Conservation (phyloP, 169 alveolate genomes). For the Cryptosporidium tyzzeri region DNA sequence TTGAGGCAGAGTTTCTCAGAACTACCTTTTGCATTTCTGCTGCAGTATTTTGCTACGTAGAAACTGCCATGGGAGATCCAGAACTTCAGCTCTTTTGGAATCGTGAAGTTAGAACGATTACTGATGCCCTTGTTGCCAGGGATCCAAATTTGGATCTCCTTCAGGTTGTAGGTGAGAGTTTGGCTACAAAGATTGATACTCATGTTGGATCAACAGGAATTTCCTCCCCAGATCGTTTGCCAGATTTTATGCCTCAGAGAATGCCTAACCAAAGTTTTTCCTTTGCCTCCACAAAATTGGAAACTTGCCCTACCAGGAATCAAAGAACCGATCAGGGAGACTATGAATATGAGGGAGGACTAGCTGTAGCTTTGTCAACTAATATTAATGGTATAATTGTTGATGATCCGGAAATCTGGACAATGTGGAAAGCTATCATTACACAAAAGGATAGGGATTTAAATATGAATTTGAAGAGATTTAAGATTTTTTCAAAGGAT, state of each 20-base stretch:
- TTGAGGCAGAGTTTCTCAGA: constrained; percentile 66
- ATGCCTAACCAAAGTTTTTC: constrained; percentile 58
- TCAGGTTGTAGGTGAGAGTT: constrained; percentile 46
- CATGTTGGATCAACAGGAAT: constrained; percentile 4
- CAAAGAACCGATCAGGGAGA: background rate
- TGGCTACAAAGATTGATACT: constrained; percentile 11
- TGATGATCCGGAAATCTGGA: constrained; percentile 73
- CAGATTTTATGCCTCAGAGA: constrained; percentile 43
- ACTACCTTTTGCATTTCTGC: constrained; percentile 72
- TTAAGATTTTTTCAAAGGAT: constrained; percentile 22
- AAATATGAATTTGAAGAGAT: constrained; percentile 57
- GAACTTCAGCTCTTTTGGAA: constrained; percentile 64
- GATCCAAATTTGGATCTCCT: constrained; percentile 70
- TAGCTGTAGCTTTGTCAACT: constrained; percentile 1
- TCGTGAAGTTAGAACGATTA: constrained; percentile 40
- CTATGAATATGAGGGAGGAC: constrained; percentile 49
- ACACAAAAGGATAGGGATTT: constrained; percentile 66
- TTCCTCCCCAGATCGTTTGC: background rate
- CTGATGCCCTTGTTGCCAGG: constrained; percentile 34
- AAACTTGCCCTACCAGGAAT: constrained; percentile 5
- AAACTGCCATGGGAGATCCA: constrained; percentile 64
- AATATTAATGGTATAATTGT: constrained; percentile 2
- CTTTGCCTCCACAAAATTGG: constrained; percentile 40
- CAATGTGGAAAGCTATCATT: constrained; percentile 69
- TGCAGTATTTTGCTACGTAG: constrained; percentile 63